These are phyloP conservation scores for Phytopythium montanum DNA, from an alignment of 352 stramenopile species.

Conservation along the genomic window DNA sequence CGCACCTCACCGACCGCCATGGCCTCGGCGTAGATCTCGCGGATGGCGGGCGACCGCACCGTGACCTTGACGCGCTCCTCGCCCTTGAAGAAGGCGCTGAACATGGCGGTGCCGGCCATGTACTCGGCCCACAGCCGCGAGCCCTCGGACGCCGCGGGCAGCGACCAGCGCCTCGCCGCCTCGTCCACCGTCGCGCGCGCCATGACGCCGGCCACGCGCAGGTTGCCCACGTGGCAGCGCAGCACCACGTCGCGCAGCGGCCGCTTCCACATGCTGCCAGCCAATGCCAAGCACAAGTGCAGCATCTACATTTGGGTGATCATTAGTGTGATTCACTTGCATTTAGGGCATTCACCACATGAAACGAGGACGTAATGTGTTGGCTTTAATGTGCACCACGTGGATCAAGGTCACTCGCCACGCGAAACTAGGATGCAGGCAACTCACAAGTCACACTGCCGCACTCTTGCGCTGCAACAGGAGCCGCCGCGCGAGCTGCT, in stretches of 20 bases:
- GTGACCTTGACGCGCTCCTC: constrained; percentile 81
- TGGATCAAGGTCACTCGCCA: too few species aligned
- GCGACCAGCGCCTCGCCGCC: constrained; percentile 49
- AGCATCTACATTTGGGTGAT: background rate
- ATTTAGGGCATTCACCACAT: background rate
- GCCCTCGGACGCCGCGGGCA: constrained; percentile 31
- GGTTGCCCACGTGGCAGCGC: constrained; percentile 73
- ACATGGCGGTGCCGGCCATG: constrained; percentile 81
- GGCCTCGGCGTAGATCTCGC: constrained; percentile 76
- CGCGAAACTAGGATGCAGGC: too few species aligned
- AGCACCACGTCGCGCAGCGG: constrained; percentile 63
- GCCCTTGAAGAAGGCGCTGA: constrained; percentile 86
- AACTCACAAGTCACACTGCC: constrained; percentile 19
- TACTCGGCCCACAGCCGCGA: constrained; percentile 83
- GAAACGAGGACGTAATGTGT: too few species aligned
- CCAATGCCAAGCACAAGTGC: background rate
- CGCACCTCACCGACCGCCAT: constrained; percentile 76
- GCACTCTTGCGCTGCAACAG: constrained; percentile 50
- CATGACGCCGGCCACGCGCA: constrained; percentile 78
- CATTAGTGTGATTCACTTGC: background rate
- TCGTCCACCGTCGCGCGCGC: constrained; percentile 53
- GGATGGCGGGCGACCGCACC: constrained; percentile 56
- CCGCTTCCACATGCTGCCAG: constrained; percentile 43
- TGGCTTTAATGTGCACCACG: too few species aligned
- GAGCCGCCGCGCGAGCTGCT: constrained; percentile 41